phyloP scores from a whole-genome alignment of 305 asterid genomes.

The Coffea humblotiana region DNA sequence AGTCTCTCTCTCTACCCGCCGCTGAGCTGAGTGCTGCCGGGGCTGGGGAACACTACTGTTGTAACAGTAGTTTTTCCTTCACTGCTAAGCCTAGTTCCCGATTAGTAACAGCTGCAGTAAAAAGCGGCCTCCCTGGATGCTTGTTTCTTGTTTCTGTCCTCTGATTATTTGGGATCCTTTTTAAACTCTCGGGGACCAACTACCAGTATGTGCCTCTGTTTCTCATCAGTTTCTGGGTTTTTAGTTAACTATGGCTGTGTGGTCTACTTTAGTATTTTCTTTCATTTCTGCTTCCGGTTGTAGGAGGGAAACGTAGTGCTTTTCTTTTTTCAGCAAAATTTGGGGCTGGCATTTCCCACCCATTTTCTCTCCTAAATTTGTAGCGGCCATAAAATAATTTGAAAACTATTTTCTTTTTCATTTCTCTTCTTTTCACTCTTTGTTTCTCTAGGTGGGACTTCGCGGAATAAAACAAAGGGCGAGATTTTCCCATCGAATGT shows the following conservation, averaged over 20 bases:
- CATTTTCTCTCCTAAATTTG: too few relatives aligned
- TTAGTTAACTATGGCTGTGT: too few relatives aligned
- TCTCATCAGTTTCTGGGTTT: too few relatives aligned
- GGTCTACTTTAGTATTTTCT: background rate
- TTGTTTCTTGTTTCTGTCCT: background rate
- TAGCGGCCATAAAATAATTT: too few relatives aligned
- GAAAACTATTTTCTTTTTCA: background rate
- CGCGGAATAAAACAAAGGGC: background rate
- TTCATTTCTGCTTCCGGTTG: background rate
- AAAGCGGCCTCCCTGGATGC: background rate
- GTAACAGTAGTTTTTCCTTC: too few relatives aligned
- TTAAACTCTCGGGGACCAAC: too few relatives aligned
- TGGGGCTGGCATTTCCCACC: background rate
- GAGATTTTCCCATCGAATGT: slow-evolving; percentile 7
- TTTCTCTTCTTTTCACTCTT: background rate
- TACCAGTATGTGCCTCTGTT: too few relatives aligned
- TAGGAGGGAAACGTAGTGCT: background rate
- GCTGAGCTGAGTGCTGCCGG: too few relatives aligned
- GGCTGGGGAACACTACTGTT: too few relatives aligned
- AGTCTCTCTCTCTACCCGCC: slow-evolving; percentile 1
- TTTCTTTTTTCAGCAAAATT: background rate
- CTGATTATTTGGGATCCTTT: too few relatives aligned
- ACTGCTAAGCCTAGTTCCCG: background rate
- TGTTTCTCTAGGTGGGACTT: too few relatives aligned
- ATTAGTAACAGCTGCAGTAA: background rate